Base-by-base conservation (phyloP, 139 green algal species). In the Haematococcus sp. region DNA sequence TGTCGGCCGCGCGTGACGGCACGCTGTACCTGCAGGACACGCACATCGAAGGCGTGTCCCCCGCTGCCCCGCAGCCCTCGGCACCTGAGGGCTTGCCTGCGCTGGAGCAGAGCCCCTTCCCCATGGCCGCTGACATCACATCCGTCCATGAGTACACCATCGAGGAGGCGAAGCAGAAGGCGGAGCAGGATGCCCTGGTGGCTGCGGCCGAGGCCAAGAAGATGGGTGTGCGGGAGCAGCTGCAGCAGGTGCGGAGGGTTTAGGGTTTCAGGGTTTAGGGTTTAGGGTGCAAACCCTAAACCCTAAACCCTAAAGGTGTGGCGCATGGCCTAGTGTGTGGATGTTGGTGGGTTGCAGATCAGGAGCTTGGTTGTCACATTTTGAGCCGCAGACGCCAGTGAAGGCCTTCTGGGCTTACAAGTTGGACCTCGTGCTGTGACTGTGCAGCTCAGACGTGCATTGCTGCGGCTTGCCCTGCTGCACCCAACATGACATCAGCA, bases 151-250 rank as follows among this genome's bases (percentile, higher is more conserved):
- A 74, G 55, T 93, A 92, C 71, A 91, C 81, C 0, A 81, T 95
- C 16, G 91, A 96, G 72, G 86, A 94, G 70, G 85, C 83, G 2
- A 91, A 91, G 84, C 84, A 91, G 68, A 87, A 91, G 79, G 77
- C 79, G n/a, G 87, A 91, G 65, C 64, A 76, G 30, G 83, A 91
- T 63, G 76, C 58, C 30, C 49, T 83, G 32, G 43, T 74, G 67
- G 66, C 66, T 25, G 67, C 69, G 7, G 82, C 86, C 19, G 77
- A 91, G 68, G 73, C 70, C 30, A 92, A 92, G 84, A 92, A 93
- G 80, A 49, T 83, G 44, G 76, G 70, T 2, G 74, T 90, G 32
- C 54, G 77, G 2, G 73, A 91, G 61, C 76, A 85, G 22, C 49
- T 92, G 33, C 65, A 75, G 23, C 63, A 79, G 55, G 35, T 88